Evolutionary conservation across 2,329 filamentous ascomycete genomes (phyloP).

Genomic region (Arthrobotrys sinensis): DNA sequence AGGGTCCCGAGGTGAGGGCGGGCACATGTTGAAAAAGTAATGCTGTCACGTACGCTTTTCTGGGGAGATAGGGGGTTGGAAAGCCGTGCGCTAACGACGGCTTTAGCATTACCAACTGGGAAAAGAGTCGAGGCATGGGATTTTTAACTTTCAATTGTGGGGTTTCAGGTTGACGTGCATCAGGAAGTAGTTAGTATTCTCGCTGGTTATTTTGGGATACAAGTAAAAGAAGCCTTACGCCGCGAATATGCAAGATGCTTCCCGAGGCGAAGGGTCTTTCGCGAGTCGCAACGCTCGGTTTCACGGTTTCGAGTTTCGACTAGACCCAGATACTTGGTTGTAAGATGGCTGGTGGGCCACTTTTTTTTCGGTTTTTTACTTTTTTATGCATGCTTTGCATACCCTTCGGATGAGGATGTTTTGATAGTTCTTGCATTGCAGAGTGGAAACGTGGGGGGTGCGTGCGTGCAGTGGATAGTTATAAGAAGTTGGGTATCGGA

Average conservation of each 20-base stretch:
- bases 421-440: conserved; percentile 28
- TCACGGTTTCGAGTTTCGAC: conserved; percentile 42
- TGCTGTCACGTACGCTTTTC: neutral
- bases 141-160: conserved; percentile 14
- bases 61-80: conserved; percentile 2
- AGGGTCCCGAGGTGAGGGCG: conserved; percentile 1
- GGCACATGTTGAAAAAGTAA: conserved; percentile 6
- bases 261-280: conserved; percentile 36
- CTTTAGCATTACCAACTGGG: conserved; percentile 12
- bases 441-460: conserved; percentile 28
- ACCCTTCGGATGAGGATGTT: conserved; percentile 30
- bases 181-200: conserved; percentile 35
- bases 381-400: conserved; percentile 5
- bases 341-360: conserved; percentile 22
- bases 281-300: conserved; percentile 46
- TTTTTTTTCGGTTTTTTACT: conserved; percentile 12
- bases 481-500: conserved; percentile 39
- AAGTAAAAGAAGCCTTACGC: conserved; percentile 16
- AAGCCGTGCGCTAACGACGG: conserved; percentile 40
- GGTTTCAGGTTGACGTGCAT: conserved; percentile 60
- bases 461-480: conserved; percentile 3
- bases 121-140: conserved; percentile 18
- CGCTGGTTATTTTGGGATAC: conserved; percentile 57
- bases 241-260: conserved; percentile 28
- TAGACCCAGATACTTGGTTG: conserved; percentile 15